Evolutionary conservation across 148 eudicot genomes (phyloP).

Genomic region (Heliamphora exappendiculata): DNA sequence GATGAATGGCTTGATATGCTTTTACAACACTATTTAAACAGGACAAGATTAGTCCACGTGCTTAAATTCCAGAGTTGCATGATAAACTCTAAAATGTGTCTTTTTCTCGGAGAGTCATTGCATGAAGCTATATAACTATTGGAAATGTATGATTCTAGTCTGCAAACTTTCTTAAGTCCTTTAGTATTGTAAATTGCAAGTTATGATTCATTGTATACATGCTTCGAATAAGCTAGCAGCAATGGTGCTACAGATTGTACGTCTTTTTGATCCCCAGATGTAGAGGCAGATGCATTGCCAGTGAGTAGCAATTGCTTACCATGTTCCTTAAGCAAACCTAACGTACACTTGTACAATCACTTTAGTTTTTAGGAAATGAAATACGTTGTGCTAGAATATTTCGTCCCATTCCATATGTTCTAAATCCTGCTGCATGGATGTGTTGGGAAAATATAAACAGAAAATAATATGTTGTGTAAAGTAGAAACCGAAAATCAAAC

Average conservation of each 20-base stretch:
- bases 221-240: neutral
- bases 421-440: neutral
- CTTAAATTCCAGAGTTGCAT: neutral
- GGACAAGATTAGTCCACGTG: neutral
- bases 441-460: too few species aligned
- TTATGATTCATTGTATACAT: neutral
- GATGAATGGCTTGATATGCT: too few species aligned
- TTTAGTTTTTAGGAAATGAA: neutral
- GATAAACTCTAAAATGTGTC: neutral
- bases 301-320: neutral
- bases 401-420: neutral
- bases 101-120: neutral
- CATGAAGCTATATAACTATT: neutral
- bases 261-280: neutral
- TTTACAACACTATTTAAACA: neutral
- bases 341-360: neutral
- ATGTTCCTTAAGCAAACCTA: neutral
- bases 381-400: neutral
- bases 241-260: neutral
- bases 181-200: neutral
- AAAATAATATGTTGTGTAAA: too few species aligned
- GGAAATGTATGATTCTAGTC: neutral
- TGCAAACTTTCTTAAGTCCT: neutral
- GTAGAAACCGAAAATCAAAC: too few species aligned
- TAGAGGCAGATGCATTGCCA: neutral